Evolutionary conservation across 768 basidiomycete species (phyloP).

Genomic region (Porphyrellus cyaneotinctus): DNA sequence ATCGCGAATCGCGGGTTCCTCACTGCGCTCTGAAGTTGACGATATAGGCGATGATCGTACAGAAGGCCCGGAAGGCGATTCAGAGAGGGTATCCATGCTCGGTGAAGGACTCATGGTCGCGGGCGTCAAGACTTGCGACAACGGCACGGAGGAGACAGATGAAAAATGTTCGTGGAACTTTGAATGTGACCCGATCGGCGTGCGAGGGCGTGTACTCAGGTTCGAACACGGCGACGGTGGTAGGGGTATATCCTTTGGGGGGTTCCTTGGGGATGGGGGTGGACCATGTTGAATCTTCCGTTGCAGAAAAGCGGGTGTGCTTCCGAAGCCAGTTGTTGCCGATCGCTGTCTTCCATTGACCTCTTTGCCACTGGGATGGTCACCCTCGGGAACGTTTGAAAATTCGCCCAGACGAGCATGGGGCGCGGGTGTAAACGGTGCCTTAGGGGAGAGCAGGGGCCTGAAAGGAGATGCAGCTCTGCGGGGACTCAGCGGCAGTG

Average conservation of each 20-base stretch:
- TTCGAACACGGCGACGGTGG: conserved; percentile 22
- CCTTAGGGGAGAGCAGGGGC: conserved; percentile 17
- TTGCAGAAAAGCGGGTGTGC: conserved; percentile 27
- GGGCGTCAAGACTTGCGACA: conserved; percentile 8
- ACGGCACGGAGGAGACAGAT: conserved; percentile 24
- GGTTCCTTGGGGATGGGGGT: conserved; percentile 25
- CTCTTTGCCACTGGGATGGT: conserved; percentile 9
- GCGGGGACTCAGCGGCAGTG: conserved; percentile 15
- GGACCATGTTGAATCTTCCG: conserved; percentile 25
- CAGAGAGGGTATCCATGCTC: conserved; percentile 25
- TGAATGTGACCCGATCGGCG: conserved; percentile 15
- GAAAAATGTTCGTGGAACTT: conserved; percentile 35
- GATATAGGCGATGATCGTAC: conserved; percentile 24
- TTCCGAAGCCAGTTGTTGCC: conserved; percentile 9
- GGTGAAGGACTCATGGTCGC: conserved; percentile 15
- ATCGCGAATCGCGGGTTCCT: conserved; percentile 7
- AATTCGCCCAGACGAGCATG: conserved; percentile 2
- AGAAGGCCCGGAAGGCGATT: conserved; percentile 28
- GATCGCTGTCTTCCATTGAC: conserved; percentile 15
- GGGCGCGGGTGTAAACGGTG: neutral
- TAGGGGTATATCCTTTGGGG: conserved; percentile 29
- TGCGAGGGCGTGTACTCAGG: conserved; percentile 3
- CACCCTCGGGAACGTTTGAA: neutral
- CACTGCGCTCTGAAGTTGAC: conserved; percentile 17
- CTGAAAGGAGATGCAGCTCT: conserved; percentile 22